Base-by-base conservation (phyloP, 2,329 filamentous ascomycete species). In the Cladosporium phlei region DNA sequence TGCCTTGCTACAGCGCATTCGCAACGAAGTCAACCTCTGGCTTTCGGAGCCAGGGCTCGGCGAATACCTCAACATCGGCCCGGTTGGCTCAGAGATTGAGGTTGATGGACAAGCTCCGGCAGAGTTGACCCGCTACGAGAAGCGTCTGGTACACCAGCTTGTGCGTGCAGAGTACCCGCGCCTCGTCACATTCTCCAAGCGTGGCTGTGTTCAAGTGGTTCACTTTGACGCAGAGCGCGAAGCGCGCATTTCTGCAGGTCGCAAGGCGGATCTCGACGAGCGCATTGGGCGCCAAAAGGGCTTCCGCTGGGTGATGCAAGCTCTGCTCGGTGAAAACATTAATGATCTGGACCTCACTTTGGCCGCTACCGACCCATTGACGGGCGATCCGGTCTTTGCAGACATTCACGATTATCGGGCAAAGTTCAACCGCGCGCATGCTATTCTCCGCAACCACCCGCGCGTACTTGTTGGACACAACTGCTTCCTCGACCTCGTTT, bases 91-190 rank as follows among this genome's bases (percentile, higher is more conserved):
- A 35, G 51, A 56, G 35, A 34, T 35, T 9, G 40, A 44, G 21
- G 10, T 44, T 17, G 40, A 44, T 19, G 52, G 51, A 47, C 52
- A 55, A 24, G 22, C 49, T 4, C 43, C 51, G 1, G 51, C 54
- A 27, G 62, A 66, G 38, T 59, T 82, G 20, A 79, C 73, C 50
- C 71, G 73, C 1, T 85, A 78, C 55, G 81, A 86, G 59, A 79
- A 82, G 59, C 72, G 79, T 25, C 69, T 86, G 5, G 73, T 86
- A 1, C 78, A 86, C 57, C 81, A 85, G 55, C 68, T 85, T 10
- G 72, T 86, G n/a, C 72, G 79, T 10, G 74, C 73, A 11, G 81
- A 85, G 53, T 86, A 72, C 38, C 72, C 74, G 1, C 58, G 69
- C 7, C 59, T 73, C 9, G 62, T 70, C 9, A 66, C 68, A n/a